Conservation (phyloP, 2,329 filamentous ascomycete genomes). For the Hypomyces perniciosus region DNA sequence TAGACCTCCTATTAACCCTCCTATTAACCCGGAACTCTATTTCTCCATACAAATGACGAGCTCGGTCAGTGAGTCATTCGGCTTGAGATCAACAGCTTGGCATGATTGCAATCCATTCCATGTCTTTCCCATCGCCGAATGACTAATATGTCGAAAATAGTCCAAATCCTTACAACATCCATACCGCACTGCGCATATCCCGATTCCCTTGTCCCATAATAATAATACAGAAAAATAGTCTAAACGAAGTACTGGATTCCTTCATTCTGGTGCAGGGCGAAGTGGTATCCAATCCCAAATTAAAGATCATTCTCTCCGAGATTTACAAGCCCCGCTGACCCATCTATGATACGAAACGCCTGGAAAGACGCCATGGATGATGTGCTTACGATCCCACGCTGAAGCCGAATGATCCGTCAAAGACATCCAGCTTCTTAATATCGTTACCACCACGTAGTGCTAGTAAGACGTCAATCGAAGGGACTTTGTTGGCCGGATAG, state of each 20-base stretch:
- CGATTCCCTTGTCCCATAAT: background rate
- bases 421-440: conserved; percentile 44
- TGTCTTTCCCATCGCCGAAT: no score
- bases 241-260: background rate
- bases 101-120: no score
- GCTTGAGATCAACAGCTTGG: background rate
- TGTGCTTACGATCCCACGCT: conserved; percentile 39
- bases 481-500: conserved; percentile 55
- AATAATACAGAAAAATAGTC: background rate
- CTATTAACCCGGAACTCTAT: no score
- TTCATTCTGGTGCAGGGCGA: background rate
- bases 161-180: no score
- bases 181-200: no score
- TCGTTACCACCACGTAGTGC: conserved; percentile 44
- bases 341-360: background rate
- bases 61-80: background rate
- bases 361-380: background rate
- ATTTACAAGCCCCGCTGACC: background rate
- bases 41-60: background rate
- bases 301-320: background rate
- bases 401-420: conserved; percentile 56
- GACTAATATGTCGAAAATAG: no score
- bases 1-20: no score
- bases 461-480: conserved; percentile 48
- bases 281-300: no score